These are phyloP conservation scores for Globisporangium acanthophoron DNA, from an alignment of 352 stramenopile genomes.

Conservation along the genomic window DNA sequence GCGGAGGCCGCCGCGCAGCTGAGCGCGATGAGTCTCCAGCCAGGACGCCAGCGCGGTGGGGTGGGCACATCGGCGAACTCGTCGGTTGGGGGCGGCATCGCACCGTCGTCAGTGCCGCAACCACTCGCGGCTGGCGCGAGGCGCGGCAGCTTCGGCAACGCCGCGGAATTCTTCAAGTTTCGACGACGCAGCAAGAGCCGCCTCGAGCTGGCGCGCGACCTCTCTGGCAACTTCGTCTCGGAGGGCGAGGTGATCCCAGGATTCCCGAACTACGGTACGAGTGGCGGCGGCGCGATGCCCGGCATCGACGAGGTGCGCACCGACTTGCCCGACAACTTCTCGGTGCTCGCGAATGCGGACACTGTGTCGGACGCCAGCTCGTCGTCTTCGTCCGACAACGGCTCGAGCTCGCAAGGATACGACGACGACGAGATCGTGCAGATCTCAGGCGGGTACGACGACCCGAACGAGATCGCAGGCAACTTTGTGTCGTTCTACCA, in stretches of 20 bases:
- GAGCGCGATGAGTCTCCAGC: slow-evolving; percentile 36
- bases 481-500: slow-evolving; percentile 84
- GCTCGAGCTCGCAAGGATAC: slow-evolving; percentile 57
- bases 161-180: slow-evolving; percentile 84
- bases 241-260: slow-evolving; percentile 33
- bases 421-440: slow-evolving; percentile 62
- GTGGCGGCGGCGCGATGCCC: slow-evolving; percentile 44
- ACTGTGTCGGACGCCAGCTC: slow-evolving; percentile 43
- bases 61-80: slow-evolving; percentile 8
- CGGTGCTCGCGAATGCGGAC: slow-evolving; percentile 29
- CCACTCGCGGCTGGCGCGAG: slow-evolving; percentile 33
- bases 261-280: slow-evolving; percentile 52
- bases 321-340: slow-evolving; percentile 43
- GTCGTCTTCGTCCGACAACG: slow-evolving; percentile 45
- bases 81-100: not conserved
- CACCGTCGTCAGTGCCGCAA: slow-evolving; percentile 19
- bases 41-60: slow-evolving; percentile 38
- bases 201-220: slow-evolving; percentile 66
- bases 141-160: slow-evolving; percentile 78
- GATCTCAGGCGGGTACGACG: slow-evolving; percentile 57
- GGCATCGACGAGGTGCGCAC: slow-evolving; percentile 63
- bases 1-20: slow-evolving; percentile 65
- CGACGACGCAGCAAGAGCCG: slow-evolving; percentile 83
- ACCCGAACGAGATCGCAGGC: slow-evolving; percentile 47
- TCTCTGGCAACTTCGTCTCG: slow-evolving; percentile 37